Base-by-base conservation (phyloP, 139 green algal species). In the Diplosphaera chodatii region DNA sequence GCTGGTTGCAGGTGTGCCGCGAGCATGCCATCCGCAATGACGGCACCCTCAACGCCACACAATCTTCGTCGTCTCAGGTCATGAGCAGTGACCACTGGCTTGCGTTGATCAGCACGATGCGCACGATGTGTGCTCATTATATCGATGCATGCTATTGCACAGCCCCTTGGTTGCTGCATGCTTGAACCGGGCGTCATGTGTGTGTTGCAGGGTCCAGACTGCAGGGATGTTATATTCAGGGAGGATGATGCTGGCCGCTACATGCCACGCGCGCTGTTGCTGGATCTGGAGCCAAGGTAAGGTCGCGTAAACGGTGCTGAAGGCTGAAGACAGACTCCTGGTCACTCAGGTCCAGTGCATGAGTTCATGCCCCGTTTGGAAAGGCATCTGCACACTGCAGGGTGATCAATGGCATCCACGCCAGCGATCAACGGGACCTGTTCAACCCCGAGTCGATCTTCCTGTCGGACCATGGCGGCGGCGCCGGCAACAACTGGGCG, bases 151-250 rank as follows among this genome's bases (percentile, higher is more conserved):
- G n/a, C n/a, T n/a, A n/a, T n/a, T n/a, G n/a, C n/a, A n/a, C n/a
- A n/a, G n/a, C n/a, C n/a, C n/a, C n/a, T n/a, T n/a, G n/a, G n/a
- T n/a, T n/a, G n/a, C n/a, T n/a, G n/a, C n/a, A n/a, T n/a, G n/a
- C n/a, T n/a, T n/a, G n/a, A n/a, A n/a, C n/a, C n/a, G n/a, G n/a
- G n/a, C n/a, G n/a, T n/a, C n/a, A n/a, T n/a, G n/a, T n/a, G n/a
- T n/a, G n/a, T n/a, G n/a, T n/a, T 31, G 59, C 69, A 80, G 75
- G 75, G 69, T 16, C 88, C 85, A 4, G 96, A 99, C 79, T 82
- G 96, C 21, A 99, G 98, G 66, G 96, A 99, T 66, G 92, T 99
- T 13, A 99, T 99, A 78, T 99, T 99, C 82, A 99, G 99, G 75
- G 94, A 99, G 74, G 96, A 96, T 29, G 96, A 99, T 68, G 96